These are phyloP conservation scores for Tardiomyces depauwii DNA, from an alignment of 1,139 yeast species.

Conservation along the genomic window DNA sequence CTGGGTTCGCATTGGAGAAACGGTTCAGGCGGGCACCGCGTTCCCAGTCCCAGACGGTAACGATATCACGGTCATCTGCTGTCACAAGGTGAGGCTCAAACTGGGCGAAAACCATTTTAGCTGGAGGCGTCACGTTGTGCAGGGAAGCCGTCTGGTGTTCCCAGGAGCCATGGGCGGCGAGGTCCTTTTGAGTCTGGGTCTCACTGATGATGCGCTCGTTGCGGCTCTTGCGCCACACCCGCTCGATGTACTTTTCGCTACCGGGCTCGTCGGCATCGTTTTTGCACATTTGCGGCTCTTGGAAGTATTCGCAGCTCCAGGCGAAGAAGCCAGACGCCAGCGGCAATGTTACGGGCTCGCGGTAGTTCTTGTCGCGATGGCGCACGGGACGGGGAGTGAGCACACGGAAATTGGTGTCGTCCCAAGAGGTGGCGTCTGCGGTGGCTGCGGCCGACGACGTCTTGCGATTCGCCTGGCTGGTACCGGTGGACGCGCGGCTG, in stretches of 20 bases:
- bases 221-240: slow-evolving; percentile 83
- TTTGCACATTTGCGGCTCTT: slow-evolving; percentile 89
- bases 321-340: slow-evolving; percentile 69
- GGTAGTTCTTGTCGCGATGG: not conserved
- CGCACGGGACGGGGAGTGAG: not conserved
- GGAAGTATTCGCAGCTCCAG: slow-evolving; percentile 85
- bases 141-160: slow-evolving; percentile 47
- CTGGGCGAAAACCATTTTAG: slow-evolving; percentile 69
- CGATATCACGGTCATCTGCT: slow-evolving; percentile 74
- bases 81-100: slow-evolving; percentile 78
- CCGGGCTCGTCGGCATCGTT: slow-evolving; percentile 91
- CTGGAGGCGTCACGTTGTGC: slow-evolving; percentile 73
- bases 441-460: slow-evolving; percentile 1
- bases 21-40: slow-evolving; percentile 43
- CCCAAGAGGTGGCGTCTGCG: not conserved
- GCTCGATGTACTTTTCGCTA: slow-evolving; percentile 68
- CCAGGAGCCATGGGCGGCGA: slow-evolving; percentile 86
- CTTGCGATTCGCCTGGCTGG: not conserved
- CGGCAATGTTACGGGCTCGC: slow-evolving; percentile 30
- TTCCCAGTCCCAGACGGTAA: slow-evolving; percentile 88
- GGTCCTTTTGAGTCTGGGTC: slow-evolving; percentile 80
- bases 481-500: not conserved
- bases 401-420: not conserved
- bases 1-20: slow-evolving; percentile 77
- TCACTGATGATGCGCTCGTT: slow-evolving; percentile 79